These are phyloP conservation scores for Phytopythium delawarense DNA, from an alignment of 352 stramenopile genomes.

Conservation along the genomic window DNA sequence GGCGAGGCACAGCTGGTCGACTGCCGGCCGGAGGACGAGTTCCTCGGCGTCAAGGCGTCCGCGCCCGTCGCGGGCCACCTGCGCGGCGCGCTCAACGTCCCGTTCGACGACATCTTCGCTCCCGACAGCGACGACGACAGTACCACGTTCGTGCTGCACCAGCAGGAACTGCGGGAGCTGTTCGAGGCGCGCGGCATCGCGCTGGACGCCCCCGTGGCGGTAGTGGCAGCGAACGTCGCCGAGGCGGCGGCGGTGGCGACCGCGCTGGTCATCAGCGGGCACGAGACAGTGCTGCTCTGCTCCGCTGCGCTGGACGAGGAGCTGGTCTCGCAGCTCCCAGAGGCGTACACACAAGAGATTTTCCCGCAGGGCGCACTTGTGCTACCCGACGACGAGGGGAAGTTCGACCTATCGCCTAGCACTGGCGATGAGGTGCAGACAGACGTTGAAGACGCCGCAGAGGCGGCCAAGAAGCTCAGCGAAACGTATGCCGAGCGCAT, in stretches of 20 bases:
- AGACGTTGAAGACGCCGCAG: constrained; percentile 8
- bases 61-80: constrained; percentile 56
- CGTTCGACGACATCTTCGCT: constrained; percentile 46
- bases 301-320: constrained; percentile 31
- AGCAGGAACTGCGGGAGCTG: constrained; percentile 31
- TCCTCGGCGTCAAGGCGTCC: constrained; percentile 34
- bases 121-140: constrained; percentile 18
- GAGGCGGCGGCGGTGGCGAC: constrained; percentile 67
- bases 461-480: constrained; percentile 20
- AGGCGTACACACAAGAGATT: constrained; percentile 34
- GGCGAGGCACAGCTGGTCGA: constrained; percentile 45
- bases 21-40: constrained; percentile 39
- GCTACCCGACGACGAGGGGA: constrained; percentile 36
- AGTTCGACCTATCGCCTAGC: constrained; percentile 56
- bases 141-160: constrained; percentile 26
- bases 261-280: constrained; percentile 37
- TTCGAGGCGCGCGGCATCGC: constrained; percentile 41
- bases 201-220: constrained; percentile 29
- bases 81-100: constrained; percentile 39
- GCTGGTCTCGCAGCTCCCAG: constrained; percentile 32
- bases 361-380: constrained; percentile 39
- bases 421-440: neutral
- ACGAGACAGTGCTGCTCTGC: constrained; percentile 33
- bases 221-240: constrained; percentile 35
- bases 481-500: constrained; percentile 45